A percentile compares a stretch with the other conserved stretches of the same genome.
Conservation (phyloP, 352 stramenopile species). For the Phytophthora crassamura region DNA sequence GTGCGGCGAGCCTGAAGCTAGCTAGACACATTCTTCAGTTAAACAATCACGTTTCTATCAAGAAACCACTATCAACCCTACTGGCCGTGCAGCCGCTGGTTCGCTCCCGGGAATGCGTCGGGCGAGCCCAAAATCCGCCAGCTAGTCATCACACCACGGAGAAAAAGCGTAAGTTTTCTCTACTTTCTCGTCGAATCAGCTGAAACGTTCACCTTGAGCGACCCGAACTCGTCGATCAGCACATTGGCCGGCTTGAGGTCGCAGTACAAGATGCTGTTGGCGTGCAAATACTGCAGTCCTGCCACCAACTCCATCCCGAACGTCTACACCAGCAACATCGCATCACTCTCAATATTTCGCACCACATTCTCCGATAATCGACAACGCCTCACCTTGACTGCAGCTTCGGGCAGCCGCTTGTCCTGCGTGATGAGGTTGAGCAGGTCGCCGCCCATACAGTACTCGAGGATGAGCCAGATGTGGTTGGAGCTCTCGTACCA, state of each 20-base stretch:
- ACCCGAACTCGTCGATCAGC: conserved; percentile 93
- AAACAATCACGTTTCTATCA: not conserved
- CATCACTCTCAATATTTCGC: not conserved
- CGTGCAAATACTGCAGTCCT: conserved; percentile 90
- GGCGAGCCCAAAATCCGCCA: conserved; percentile 91
- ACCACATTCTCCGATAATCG: not conserved
- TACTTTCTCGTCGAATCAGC: not conserved
- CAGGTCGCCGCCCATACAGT: conserved; percentile 92
- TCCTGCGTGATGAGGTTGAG: conserved; percentile 92
- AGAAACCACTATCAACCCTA: conserved; percentile 27
- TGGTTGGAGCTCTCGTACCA: conserved; percentile 97
- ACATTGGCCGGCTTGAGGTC: conserved; percentile 93
- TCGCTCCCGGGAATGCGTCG: conserved; percentile 77
- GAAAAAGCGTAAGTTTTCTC: not conserved
- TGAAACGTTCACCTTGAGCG: conserved; percentile 71
- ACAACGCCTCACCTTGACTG: conserved; percentile 63
- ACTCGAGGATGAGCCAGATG: conserved; percentile 96
- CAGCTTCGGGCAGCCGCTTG: conserved; percentile 78
- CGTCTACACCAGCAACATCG: conserved; percentile 34
- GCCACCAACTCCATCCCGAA: conserved; percentile 81
- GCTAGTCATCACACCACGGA: conserved; percentile 35
- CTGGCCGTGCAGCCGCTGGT: conserved; percentile 32
- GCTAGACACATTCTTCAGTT: conserved; percentile 25
- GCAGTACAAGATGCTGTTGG: conserved; percentile 89
- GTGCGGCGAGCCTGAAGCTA: conserved; percentile 79